Evolutionary conservation across 768 basidiomycete species (phyloP), one percentile per base, ranked within the genome.

Genomic region (Coprinopsis strossmayeri): DNA sequence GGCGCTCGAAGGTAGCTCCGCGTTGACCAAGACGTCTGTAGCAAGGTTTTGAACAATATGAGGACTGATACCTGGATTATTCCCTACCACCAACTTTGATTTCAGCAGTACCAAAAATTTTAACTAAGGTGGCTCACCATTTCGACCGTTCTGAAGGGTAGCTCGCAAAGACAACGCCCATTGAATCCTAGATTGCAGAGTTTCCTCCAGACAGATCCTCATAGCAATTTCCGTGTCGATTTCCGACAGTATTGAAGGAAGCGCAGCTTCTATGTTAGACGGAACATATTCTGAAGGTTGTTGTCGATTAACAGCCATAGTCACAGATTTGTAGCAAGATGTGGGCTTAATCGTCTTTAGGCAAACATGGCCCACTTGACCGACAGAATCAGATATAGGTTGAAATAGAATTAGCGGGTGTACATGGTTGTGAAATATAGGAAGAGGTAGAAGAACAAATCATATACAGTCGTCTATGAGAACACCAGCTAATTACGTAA

Each of bases 171-270:
- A 38, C n/a, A 62, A 41, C 32, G 74, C 77, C 78, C 76, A 78
- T 45, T 67, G 60, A 30, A 79, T 74, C 28, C 76, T 66, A 5
- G 69, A 65, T 53, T 75, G 63, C 25, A 76, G 52, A 2, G 70
- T 70, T 43, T 65, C 58, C 15, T 64, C 62, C 25, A 78, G 55
- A 45, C 71, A 68, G 46, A 68, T 57, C 40, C 71, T 67, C 17
- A 78, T 46, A 4, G 65, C 63, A 34, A 79, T 74, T 55, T 79
- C 77, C 2, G 74, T 57, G 55, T 74, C 68, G 41, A 79, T 59
- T 53, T 78, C 73, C 3, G 59, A 56, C 21, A 69, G 49, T 26
- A 68, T 65, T 39, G 57, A 49, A 30, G 65, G 44, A 12, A 64
- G n/a, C n/a, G n/a, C n/a, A n/a, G n/a, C n/a, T n/a, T n/a, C n/a